Evolutionary conservation across 495 filamentous ascomycete genomes (phyloP).

Genomic region (Aspergillus bertholletiae): DNA sequence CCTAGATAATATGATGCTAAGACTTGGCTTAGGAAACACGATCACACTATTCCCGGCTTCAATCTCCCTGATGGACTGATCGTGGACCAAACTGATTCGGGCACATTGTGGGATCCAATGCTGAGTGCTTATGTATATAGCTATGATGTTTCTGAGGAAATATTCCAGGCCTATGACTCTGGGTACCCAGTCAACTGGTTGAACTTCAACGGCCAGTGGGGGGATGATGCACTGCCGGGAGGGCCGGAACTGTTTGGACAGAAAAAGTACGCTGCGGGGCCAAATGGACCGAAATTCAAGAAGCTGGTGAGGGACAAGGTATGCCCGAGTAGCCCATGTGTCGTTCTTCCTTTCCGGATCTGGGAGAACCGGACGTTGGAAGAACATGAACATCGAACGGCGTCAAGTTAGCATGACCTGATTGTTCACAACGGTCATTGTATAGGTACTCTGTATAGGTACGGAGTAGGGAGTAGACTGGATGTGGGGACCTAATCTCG

Average conservation of each 20-base stretch:
- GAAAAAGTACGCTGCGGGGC: constrained; percentile 47
- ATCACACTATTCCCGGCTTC: constrained; percentile 63
- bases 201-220: constrained; percentile 53
- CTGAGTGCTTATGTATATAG: constrained; percentile 48
- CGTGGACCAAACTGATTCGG: constrained; percentile 59
- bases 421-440: background rate
- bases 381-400: background rate
- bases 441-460: too few species aligned
- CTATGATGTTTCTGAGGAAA: constrained; percentile 34
- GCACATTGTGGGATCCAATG: constrained; percentile 52
- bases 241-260: constrained; percentile 50
- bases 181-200: constrained; percentile 48
- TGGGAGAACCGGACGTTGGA: constrained; percentile 12
- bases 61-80: constrained; percentile 55
- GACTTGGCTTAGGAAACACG: constrained; percentile 36
- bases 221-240: constrained; percentile 52
- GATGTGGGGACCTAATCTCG: background rate
- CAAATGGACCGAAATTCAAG: constrained; percentile 55
- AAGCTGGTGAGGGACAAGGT: constrained; percentile 41
- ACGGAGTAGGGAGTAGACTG: too few species aligned
- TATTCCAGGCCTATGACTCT: constrained; percentile 40
- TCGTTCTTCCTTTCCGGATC: constrained; percentile 29
- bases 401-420: too few species aligned
- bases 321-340: constrained; percentile 37
- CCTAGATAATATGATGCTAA: background rate